Percentiles rank a stretch among this genome's conserved stretches.
Evolutionary conservation across 108 stramenopile species (phyloP).

Genomic region (Mayamaea pseudoterrestris): DNA sequence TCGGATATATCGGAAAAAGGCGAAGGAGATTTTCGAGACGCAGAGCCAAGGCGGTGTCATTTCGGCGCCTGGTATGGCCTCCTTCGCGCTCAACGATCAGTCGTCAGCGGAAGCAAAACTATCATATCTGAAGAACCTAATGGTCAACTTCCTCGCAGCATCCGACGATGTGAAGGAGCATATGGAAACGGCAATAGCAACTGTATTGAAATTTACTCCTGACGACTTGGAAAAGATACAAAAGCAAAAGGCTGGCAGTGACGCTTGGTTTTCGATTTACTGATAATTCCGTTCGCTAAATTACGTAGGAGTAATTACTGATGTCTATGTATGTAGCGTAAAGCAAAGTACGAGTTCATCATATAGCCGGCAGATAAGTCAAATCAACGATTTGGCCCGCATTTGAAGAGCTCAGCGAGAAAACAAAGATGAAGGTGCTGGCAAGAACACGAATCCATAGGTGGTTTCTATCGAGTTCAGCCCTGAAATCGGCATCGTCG

Average conservation of each 20-base stretch:
- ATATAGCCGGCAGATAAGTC: too few species aligned
- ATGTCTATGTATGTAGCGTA: too few species aligned
- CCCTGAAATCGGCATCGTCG: too few species aligned
- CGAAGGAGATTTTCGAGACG: slow-evolving; percentile 84
- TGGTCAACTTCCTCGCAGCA: slow-evolving; percentile 70
- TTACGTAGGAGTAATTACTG: too few species aligned
- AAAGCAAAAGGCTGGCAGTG: slow-evolving; percentile 53
- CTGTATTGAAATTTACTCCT: slow-evolving; percentile 68
- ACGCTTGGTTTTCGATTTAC: slow-evolving; percentile 65
- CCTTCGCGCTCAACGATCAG: slow-evolving; percentile 24
- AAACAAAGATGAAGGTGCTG: too few species aligned
- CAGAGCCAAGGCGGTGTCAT: slow-evolving; percentile 25
- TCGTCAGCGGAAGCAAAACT: slow-evolving; percentile 56
- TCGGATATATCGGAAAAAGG: slow-evolving; percentile 80
- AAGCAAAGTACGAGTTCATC: too few species aligned
- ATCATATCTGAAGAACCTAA: slow-evolving; percentile 64
- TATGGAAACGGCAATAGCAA: slow-evolving; percentile 83
- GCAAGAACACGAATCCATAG: too few species aligned
- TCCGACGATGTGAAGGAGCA: slow-evolving; percentile 63
- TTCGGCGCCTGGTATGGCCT: not conserved
- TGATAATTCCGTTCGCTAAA: too few species aligned
- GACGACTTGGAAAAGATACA: slow-evolving; percentile 60
- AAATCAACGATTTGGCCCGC: too few species aligned
- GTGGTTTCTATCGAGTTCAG: too few species aligned
- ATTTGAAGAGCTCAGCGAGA: too few species aligned